Evolutionary conservation across 1,284 basidiomycete species (phyloP).

Genomic region (Ustilago tritici): DNA sequence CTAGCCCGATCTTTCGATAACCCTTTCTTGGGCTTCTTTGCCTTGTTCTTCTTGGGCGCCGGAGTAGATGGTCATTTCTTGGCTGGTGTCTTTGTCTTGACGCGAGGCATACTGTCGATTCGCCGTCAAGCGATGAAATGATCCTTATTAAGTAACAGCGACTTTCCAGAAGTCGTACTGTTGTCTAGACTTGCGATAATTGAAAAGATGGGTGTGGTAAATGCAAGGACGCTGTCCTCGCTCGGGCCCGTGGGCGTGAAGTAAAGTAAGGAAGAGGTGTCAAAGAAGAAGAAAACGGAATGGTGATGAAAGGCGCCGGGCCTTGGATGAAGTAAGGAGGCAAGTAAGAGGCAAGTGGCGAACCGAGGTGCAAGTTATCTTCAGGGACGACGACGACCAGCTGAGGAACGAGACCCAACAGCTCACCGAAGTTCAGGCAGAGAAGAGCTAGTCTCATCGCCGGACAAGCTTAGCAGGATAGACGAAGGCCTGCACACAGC

Average conservation of each 20-base stretch:
- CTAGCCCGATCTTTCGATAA: neutral
- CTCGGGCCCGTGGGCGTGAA: slow-evolving; percentile 3
- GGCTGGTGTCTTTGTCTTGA: slow-evolving; percentile 9
- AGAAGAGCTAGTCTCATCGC: too few relatives aligned
- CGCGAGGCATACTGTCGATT: slow-evolving; percentile 20
- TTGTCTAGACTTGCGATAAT: neutral
- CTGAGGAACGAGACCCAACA: neutral
- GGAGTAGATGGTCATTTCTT: slow-evolving; percentile 9
- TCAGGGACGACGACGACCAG: neutral
- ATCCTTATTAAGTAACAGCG: slow-evolving; percentile 19
- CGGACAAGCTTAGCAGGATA: too few relatives aligned
- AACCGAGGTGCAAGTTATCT: neutral
- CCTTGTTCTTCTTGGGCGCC: slow-evolving; percentile 3
- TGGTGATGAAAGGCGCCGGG: slow-evolving; percentile 38
- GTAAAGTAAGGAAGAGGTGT: slow-evolving; percentile 12
- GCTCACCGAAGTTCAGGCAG: too few relatives aligned
- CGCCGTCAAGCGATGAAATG: neutral
- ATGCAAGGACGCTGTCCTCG: slow-evolving; percentile 26
- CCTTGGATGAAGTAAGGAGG: slow-evolving; percentile 36
- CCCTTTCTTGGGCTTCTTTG: neutral
- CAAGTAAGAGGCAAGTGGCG: slow-evolving; percentile 20
- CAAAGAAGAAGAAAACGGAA: slow-evolving; percentile 21
- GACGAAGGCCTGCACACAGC: too few relatives aligned
- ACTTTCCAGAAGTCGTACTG: slow-evolving; percentile 38
- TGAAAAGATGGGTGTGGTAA: slow-evolving; percentile 2